phyloP scores from a whole-genome alignment of 2,329 filamentous ascomycete species.

The Botryosphaeria agaves region DNA sequence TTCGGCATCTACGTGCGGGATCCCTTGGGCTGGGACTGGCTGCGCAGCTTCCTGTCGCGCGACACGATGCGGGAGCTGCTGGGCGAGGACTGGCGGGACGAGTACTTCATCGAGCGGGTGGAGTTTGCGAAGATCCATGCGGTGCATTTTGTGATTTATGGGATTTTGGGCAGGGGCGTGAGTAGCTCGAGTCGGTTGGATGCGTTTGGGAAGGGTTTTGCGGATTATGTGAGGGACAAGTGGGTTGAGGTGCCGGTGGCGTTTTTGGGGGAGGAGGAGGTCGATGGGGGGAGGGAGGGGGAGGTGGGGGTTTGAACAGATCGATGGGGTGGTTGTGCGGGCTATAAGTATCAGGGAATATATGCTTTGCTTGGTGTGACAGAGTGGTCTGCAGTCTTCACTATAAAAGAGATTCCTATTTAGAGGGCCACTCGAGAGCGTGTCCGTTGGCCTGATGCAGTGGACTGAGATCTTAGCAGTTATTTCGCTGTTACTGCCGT shows the following conservation, averaged over 20 bases:
- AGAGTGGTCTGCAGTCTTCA: no score
- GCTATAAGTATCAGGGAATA: no score
- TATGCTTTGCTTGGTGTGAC: no score
- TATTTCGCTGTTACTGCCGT: no score
- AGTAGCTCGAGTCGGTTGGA: slow-evolving; percentile 32
- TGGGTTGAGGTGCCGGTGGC: slow-evolving; percentile 22
- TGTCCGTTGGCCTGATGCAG: no score
- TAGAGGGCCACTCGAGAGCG: no score
- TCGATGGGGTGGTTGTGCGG: no score
- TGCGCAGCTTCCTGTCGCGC: slow-evolving; percentile 11
- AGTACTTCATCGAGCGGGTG: slow-evolving; percentile 18
- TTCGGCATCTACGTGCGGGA: slow-evolving; percentile 23
- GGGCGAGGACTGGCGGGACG: slow-evolving; percentile 14
- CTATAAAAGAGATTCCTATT: no score
- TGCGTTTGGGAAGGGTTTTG: slow-evolving; percentile 34
- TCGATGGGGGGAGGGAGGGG: no score
- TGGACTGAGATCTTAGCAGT: no score
- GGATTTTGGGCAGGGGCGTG: slow-evolving; percentile 26
- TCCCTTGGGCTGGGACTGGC: slow-evolving; percentile 15
- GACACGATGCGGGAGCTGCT: slow-evolving; percentile 12
- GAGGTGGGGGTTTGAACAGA: no score
- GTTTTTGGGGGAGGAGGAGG: slow-evolving; percentile 11
- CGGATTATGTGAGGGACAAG: slow-evolving; percentile 30
- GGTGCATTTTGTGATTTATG: slow-evolving; percentile 30
- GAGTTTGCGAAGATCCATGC: slow-evolving; percentile 20